These are phyloP conservation scores for Cruciata laevipes DNA, from an alignment of 257 asterid genomes.

Conservation along the genomic window DNA sequence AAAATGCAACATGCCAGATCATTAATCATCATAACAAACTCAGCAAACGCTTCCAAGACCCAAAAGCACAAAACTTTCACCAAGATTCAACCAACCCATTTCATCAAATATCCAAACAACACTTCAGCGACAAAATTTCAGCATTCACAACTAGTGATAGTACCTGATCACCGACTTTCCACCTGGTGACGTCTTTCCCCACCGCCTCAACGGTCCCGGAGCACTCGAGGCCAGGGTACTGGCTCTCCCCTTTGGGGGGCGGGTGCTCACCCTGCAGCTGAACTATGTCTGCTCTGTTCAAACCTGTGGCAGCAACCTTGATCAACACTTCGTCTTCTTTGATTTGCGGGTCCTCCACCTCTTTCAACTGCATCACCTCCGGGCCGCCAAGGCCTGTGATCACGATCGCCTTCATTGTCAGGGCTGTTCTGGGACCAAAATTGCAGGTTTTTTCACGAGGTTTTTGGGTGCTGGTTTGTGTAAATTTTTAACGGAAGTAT, in stretches of 20 bases:
- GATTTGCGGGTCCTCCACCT: constrained; percentile 64
- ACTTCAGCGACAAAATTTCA: no score
- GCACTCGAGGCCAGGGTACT: constrained; percentile 87
- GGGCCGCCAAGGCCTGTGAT: constrained; percentile 72
- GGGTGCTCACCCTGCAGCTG: constrained; percentile 76
- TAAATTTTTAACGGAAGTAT: not conserved
- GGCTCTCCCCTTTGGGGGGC: constrained; percentile 65
- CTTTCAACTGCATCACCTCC: constrained; percentile 56
- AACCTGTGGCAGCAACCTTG: constrained; percentile 67
- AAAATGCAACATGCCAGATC: not conserved
- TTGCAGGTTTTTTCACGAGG: not conserved
- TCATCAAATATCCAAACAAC: not conserved
- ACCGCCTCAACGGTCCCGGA: constrained; percentile 78
- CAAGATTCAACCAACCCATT: not conserved
- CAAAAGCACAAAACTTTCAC: not conserved
- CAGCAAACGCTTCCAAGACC: not conserved
- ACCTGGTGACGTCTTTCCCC: constrained; percentile 57
- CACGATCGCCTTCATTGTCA: constrained; percentile 68
- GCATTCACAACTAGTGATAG: not conserved
- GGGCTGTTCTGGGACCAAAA: not conserved
- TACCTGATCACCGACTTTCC: constrained; percentile 95
- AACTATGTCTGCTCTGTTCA: constrained; percentile 77
- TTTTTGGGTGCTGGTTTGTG: not conserved
- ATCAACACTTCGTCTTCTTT: constrained; percentile 70
- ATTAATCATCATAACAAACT: not conserved